Conservation (phyloP, 345 rosid species). For the Eucalyptus erythrocorys region DNA sequence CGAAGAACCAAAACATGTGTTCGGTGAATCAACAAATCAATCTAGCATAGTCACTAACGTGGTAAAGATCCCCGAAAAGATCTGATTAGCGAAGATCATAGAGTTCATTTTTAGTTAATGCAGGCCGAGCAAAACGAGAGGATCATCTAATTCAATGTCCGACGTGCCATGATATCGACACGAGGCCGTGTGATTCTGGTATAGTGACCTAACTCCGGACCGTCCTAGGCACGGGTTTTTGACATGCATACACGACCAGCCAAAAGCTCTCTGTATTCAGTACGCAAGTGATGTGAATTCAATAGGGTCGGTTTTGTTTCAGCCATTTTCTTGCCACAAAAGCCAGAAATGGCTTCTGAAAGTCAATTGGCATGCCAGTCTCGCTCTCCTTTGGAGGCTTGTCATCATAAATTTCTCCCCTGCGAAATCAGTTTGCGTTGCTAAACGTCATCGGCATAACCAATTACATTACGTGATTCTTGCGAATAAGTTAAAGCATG, state of each 20-base stretch:
- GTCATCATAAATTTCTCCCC: background rate
- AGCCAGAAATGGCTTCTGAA: background rate
- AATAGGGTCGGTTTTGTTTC: background rate
- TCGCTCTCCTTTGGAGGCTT: background rate
- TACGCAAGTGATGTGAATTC: background rate
- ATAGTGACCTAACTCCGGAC: background rate
- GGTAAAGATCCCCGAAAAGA: background rate
- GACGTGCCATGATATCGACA: background rate
- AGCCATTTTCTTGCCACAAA: background rate
- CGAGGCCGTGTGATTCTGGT: background rate
- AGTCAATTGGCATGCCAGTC: background rate
- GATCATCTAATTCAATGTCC: accelerated
- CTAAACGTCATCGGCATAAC: background rate
- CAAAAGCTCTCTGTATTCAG: background rate
- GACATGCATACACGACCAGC: background rate
- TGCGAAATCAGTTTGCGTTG: background rate
- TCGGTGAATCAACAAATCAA: background rate
- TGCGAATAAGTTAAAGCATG: background rate
- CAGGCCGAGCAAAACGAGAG: background rate
- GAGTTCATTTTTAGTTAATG: background rate
- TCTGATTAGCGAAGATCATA: background rate
- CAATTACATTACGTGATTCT: background rate
- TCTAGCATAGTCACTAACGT: background rate
- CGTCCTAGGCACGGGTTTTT: background rate
- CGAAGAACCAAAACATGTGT: background rate